These are phyloP conservation scores for Silene vulgaris DNA, from an alignment of 179 eudicot species.

Conservation along the genomic window DNA sequence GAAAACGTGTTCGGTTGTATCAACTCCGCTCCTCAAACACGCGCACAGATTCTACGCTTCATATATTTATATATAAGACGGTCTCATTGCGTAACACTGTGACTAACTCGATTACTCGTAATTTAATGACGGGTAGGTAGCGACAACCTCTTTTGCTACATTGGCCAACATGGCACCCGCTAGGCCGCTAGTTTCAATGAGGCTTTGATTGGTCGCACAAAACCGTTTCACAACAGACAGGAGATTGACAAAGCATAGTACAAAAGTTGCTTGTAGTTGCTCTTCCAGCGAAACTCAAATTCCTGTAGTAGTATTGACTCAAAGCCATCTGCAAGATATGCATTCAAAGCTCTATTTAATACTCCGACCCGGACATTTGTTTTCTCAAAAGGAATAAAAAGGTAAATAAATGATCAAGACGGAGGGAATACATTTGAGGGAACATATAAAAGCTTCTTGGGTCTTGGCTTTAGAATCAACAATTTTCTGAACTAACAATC, in stretches of 20 bases:
- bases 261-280: too few relatives aligned
- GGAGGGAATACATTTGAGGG: too few relatives aligned
- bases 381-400: neutral
- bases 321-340: too few relatives aligned
- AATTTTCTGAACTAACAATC: neutral
- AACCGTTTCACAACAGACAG: neutral
- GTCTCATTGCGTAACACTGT: neutral
- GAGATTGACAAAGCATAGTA: too few relatives aligned
- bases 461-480: neutral
- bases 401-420: neutral
- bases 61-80: neutral
- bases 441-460: neutral
- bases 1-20: neutral
- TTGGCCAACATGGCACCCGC: neutral
- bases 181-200: neutral
- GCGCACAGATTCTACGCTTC: too few relatives aligned
- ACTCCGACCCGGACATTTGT: too few relatives aligned
- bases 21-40: neutral
- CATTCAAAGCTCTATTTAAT: too few relatives aligned
- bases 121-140: too few relatives aligned
- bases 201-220: neutral
- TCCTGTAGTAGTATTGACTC: too few relatives aligned
- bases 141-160: neutral
- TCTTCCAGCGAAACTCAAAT: too few relatives aligned
- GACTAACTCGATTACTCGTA: neutral